These are phyloP conservation scores for Globisporangium canariense DNA, from an alignment of 352 stramenopile genomes.

Conservation along the genomic window DNA sequence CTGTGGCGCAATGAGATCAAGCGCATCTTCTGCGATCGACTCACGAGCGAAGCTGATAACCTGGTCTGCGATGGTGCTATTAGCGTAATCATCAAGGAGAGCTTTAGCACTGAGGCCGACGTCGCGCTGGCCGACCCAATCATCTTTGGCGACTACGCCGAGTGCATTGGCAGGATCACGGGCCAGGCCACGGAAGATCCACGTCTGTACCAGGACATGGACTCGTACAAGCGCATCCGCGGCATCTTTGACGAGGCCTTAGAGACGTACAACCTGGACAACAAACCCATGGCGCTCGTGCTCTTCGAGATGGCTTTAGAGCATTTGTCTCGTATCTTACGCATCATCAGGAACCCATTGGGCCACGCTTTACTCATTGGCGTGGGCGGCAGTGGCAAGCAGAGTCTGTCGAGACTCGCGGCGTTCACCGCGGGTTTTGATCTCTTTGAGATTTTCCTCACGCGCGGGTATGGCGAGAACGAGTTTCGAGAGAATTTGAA, in stretches of 20 bases:
- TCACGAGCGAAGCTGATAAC: constrained; percentile 88
- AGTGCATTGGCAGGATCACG: constrained; percentile 75
- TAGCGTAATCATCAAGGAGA: constrained; percentile 61
- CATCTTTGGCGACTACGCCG: constrained; percentile 93
- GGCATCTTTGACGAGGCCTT: constrained; percentile 92
- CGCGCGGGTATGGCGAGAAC: constrained; percentile 89
- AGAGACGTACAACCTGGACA: constrained; percentile 93
- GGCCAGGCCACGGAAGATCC: constrained; percentile 71
- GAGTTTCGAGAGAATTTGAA: constrained; percentile 95
- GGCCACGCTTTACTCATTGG: constrained; percentile 93
- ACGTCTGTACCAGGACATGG: constrained; percentile 93
- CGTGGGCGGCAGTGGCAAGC: constrained; percentile 93
- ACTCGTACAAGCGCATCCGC: constrained; percentile 87
- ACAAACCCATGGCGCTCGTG: constrained; percentile 94
- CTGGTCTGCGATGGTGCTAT: constrained; percentile 80
- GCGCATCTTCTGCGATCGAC: constrained; percentile 92
- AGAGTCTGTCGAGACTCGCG: constrained; percentile 90
- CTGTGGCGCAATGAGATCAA: constrained; percentile 93
- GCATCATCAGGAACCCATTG: constrained; percentile 91
- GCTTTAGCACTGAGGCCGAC: constrained; percentile 67
- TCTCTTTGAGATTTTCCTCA: constrained; percentile 94
- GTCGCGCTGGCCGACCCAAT: constrained; percentile 71
- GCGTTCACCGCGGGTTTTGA: constrained; percentile 92
- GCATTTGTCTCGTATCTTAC: constrained; percentile 90
- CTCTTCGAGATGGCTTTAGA: constrained; percentile 96